phyloP scores from a whole-genome alignment of 805 yeast species.

The Metschnikowia lochheadii region DNA sequence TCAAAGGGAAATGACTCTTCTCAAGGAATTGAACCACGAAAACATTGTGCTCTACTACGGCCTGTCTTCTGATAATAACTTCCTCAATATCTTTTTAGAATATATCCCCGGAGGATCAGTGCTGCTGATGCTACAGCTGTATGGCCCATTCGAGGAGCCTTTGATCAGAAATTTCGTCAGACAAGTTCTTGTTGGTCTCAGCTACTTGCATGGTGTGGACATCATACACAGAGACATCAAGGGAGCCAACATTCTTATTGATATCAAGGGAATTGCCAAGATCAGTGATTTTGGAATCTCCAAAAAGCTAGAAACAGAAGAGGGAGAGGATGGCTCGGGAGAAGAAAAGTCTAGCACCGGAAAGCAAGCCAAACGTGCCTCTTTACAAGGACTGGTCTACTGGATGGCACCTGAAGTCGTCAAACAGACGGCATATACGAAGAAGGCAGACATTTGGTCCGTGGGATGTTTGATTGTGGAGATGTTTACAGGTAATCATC shows the following conservation, averaged over 20 bases:
- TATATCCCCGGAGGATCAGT: slow-evolving; percentile 45
- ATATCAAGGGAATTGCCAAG: slow-evolving; percentile 75
- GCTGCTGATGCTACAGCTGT: slow-evolving; percentile 63
- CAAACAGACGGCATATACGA: slow-evolving; percentile 84
- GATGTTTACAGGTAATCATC: slow-evolving; percentile 95
- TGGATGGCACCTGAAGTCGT: slow-evolving; percentile 99
- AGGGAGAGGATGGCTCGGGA: slow-evolving; percentile 14
- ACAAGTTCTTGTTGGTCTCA: slow-evolving; percentile 72
- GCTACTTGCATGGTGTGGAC: slow-evolving; percentile 67
- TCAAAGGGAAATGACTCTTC: slow-evolving; percentile 73
- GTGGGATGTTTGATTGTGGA: slow-evolving; percentile 92
- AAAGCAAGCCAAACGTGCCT: slow-evolving; percentile 55
- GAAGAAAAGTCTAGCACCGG: slow-evolving; percentile 16
- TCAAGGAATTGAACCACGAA: slow-evolving; percentile 80
- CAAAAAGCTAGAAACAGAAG: slow-evolving; percentile 32
- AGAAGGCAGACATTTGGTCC: slow-evolving; percentile 96
- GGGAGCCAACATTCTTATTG: slow-evolving; percentile 82
- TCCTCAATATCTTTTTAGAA: slow-evolving; percentile 68
- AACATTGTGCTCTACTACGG: slow-evolving; percentile 93
- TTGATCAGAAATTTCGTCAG: slow-evolving; percentile 65
- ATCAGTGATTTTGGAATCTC: slow-evolving; percentile 87
- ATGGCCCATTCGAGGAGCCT: slow-evolving; percentile 79
- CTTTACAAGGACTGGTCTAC: slow-evolving; percentile 79
- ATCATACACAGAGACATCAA: slow-evolving; percentile 85
- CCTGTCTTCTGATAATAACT: slow-evolving; percentile 67